Evolutionary conservation across 2,329 filamentous ascomycete genomes (phyloP), one percentile per base, ranked within the genome.

Genomic region (Nothophoma quercina): DNA sequence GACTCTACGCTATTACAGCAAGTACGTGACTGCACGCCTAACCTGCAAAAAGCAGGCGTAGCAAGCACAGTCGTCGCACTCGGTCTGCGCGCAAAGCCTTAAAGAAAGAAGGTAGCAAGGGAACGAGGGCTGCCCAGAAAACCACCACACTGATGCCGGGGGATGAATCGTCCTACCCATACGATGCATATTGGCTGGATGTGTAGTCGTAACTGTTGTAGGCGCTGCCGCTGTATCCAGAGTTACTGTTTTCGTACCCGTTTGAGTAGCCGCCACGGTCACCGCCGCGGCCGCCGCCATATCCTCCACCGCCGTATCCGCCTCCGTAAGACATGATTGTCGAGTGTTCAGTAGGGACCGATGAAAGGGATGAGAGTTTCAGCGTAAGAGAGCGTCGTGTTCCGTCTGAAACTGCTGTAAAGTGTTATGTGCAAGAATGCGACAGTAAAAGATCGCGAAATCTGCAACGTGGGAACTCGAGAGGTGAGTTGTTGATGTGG

Each of bases 321-420:
- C 73, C 73, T 69, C 85, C 83, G 85, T 90, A 89, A 78, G 88
- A 90, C 88, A 90, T 91, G 73, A 70, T 83, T 71, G 54, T 59
- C 39, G 55, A 48, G 53, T 54, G 59, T 64, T 67, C 61, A 61
- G 72, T 72, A 68, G 63, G 49, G 66, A 71, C 69, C 55, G 69
- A 59, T 66, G 55, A 45, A 48, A 61, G 60, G 58, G 56, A 59
- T 63, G 55, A 68, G 64, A 60, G 62, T 57, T 54, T 51, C 52
- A 51, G 52, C 55, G 33, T 51, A 48, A 68, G 52, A 46, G 65
- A 67, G 58, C 45, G 68, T 59, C 16, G 43, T 36, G 53, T 56
- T 40, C 41, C 58, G 53, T 45, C 34, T 48, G 29, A 55, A 39
- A 58, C 45, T 51, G 53, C 34, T 51, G 57, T 45, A 55, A 28